These are phyloP conservation scores for Populus hybrid DNA, from an alignment of 441 rosid genomes.

Conservation along the genomic window DNA sequence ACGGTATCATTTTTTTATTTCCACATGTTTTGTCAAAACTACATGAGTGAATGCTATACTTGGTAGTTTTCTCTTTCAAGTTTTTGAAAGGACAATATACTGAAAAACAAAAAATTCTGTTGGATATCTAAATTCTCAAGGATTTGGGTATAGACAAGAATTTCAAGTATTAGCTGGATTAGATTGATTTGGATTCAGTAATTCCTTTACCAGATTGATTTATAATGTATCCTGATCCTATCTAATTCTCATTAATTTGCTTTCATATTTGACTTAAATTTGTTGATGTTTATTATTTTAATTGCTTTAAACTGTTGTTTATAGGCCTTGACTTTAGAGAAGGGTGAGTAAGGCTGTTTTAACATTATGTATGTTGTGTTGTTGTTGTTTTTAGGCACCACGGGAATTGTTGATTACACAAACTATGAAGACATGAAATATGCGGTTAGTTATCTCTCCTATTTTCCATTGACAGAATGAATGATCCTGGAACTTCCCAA, in stretches of 20 bases:
- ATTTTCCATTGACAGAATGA: background rate
- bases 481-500: background rate
- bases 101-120: background rate
- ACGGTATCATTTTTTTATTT: background rate
- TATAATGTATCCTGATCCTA: background rate
- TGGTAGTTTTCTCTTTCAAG: background rate
- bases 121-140: background rate
- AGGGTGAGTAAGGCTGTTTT: background rate
- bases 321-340: background rate
- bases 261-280: background rate
- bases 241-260: background rate
- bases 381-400: slow-evolving; percentile 33
- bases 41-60: background rate
- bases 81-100: background rate
- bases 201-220: no score
- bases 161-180: no score
- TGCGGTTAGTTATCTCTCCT: slow-evolving; percentile 32
- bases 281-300: background rate
- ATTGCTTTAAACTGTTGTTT: background rate
- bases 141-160: background rate
- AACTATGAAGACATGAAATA: slow-evolving; percentile 50
- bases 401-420: slow-evolving; percentile 51
- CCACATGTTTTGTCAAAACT: background rate
- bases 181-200: no score
- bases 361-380: background rate